Evolutionary conservation across 2,329 filamentous ascomycete genomes (phyloP).

Genomic region (Ceratocystis diversiconidia): DNA sequence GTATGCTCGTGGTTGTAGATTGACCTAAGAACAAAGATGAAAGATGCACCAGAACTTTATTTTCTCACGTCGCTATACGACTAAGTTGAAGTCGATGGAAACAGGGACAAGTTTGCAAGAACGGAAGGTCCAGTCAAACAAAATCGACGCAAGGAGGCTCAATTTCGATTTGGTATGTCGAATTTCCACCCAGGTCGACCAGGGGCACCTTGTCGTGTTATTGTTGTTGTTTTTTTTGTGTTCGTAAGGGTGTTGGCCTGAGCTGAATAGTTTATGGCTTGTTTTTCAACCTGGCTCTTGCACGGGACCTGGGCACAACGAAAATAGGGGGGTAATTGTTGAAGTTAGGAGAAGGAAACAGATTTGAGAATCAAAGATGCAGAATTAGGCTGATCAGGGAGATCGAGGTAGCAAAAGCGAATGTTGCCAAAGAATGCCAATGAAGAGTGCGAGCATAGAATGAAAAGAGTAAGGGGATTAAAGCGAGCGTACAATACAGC

Average conservation of each 20-base stretch:
- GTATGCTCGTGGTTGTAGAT: neutral
- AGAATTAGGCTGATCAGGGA: neutral
- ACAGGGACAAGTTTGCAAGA: neutral
- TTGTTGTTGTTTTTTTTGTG: neutral
- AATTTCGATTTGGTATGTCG: neutral
- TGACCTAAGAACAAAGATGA: neutral
- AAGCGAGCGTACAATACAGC: neutral
- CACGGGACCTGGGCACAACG: neutral
- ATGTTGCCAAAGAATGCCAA: neutral
- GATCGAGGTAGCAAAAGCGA: constrained; percentile 3
- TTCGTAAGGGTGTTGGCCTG: neutral
- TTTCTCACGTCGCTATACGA: neutral
- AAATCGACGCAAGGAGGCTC: constrained; percentile 5
- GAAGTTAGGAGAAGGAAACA: neutral
- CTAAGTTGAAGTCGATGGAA: constrained; percentile 4
- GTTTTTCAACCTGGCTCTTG: neutral
- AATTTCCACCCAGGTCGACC: neutral
- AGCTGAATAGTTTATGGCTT: neutral
- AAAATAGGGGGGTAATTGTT: neutral
- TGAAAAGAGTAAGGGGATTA: neutral
- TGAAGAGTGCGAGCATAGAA: too few species aligned
- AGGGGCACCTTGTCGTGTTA: constrained; percentile 2
- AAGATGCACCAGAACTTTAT: neutral
- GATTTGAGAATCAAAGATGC: neutral
- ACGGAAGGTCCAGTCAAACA: neutral